Evolutionary conservation across 108 stramenopile species (phyloP), one percentile per base, ranked within the genome.

Genomic region (Nitzschia sp.): DNA sequence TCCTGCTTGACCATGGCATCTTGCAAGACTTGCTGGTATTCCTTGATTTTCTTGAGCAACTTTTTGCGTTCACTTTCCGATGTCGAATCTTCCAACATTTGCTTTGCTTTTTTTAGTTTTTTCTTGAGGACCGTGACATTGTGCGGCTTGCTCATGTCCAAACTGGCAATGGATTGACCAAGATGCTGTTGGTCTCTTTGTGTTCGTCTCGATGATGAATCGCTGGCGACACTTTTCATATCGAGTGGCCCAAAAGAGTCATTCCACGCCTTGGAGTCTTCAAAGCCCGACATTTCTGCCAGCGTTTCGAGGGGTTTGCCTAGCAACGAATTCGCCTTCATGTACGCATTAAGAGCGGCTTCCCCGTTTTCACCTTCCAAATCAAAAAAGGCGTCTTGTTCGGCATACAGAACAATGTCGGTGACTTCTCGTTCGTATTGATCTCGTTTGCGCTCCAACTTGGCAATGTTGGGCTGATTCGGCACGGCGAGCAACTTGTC

Each of bases 301-400:
- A 61, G 36, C 38, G 59, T 61, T 61, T 61, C 59, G n/a, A 61
- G 36, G n/a, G 59, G 59, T 61, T 38, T 61, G 18, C 59, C 59
- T 4, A 61, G 30, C 23, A 61, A 61, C 3, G 28, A 31, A 21
- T 61, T 61, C n/a, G 59, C 59, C 15, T 9, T 35, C 59, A 61
- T 61, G 35, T 61, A 61, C 9, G 59, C 59, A 19, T 38, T 38
- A 9, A 61, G 5, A 3, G 59, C 59, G 38, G 5, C 28, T 5
- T 61, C 59, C 3, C 59, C 59, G 15, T 61, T 8, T 57, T 57
- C 30, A 3, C 23, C 59, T 4, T 61, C 59, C 17, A 61, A 23
- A 19, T 61, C 30, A 61, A 61, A 61, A 23, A 61, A 61, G 9
- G 33, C 2, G 23, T 61, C 59, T 38, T 61, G 59, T 38, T 61